Conservation (phyloP, 2,329 filamentous ascomycete genomes). For the Peltaster fructicola region DNA sequence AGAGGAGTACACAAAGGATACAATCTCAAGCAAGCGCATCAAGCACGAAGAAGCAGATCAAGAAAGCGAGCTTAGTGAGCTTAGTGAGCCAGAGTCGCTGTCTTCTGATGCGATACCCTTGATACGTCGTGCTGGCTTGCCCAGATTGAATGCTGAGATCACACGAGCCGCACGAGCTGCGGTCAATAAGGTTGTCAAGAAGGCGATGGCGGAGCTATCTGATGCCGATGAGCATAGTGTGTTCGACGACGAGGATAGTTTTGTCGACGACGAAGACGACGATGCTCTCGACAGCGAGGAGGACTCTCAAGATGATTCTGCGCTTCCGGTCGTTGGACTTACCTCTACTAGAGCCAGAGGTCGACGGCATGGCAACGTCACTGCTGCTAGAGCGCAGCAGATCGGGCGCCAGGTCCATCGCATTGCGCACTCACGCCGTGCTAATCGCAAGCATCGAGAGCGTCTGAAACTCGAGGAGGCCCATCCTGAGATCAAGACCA, state of each 20-base stretch:
- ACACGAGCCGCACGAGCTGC: no score
- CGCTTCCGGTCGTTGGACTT: not conserved
- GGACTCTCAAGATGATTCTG: slow-evolving; percentile 1
- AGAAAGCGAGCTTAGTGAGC: slow-evolving; percentile 14
- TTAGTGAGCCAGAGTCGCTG: slow-evolving; percentile 15
- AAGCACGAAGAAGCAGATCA: slow-evolving; percentile 15
- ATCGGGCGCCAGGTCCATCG: slow-evolving; percentile 8
- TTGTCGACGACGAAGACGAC: slow-evolving; percentile 13
- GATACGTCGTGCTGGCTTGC: slow-evolving; percentile 1
- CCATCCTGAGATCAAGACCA: slow-evolving; percentile 63
- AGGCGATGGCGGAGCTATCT: slow-evolving; percentile 22
- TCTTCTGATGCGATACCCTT: slow-evolving; percentile 7
- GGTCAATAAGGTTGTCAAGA: no score
- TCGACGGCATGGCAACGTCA: slow-evolving; percentile 11
- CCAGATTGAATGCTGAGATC: slow-evolving; percentile 12
- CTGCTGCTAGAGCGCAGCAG: slow-evolving; percentile 6
- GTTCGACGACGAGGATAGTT: slow-evolving; percentile 12
- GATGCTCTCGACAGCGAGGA: not conserved
- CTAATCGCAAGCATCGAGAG: slow-evolving; percentile 25
- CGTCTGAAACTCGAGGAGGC: slow-evolving; percentile 52
- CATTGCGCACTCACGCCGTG: slow-evolving; percentile 6
- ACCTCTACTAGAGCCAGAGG: slow-evolving; percentile 3
- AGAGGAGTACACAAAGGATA: slow-evolving; percentile 16
- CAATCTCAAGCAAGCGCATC: slow-evolving; percentile 5
- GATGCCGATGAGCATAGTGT: slow-evolving; percentile 18